Base-by-base conservation (phyloP, 192 early-diverging fungal species). In the Linnemannia hyalina region DNA sequence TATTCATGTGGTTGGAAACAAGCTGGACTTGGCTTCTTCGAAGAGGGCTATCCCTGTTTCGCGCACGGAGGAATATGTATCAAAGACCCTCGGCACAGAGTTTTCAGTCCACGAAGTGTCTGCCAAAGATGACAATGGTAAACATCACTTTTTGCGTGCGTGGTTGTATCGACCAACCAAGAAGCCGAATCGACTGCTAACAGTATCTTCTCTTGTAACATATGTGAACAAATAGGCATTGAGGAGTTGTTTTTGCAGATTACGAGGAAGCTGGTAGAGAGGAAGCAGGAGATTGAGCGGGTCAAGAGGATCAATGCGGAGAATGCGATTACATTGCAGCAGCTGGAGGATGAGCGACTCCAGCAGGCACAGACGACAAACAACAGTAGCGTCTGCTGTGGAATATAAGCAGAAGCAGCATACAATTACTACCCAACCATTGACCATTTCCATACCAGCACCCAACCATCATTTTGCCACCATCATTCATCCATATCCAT, bases 41-140 rank as follows among this genome's bases (percentile, higher is more conserved):
- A 89, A 86, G 75, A 91, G 94, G 72, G 90, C 90, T 69, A 92
- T 95, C 15, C 88, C 92, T 73, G 89, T 90, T 73, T 74, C 89
- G 18, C 91, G 90, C 46, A 91, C 93, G 41, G 92, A 91, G 60
- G 91, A 93, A 60, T 95, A 94, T 70, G 89, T 92, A 79, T 88
- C 92, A 81, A 88, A 87, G 42, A 78, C 91, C 46, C 82, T 94
- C 0, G 94, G 94, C n/a, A 83, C 91, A 70, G 94, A 93, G 26
- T 92, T 86, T 22, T 88, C 91, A 42, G 88, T 94, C 11, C 93
- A 94, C 22, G 94, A 95, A 87, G 93, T 95, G 40, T 95, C 94
- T 6, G 93, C 93, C 29, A 94, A 94, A 75, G 94, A 95, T 18
- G 94, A 94, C 77, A 90, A 95, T 78, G 94, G 94, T 92, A 88